A percentile compares a stretch with the other conserved stretches of the same genome.
Conservation (phyloP, 371 early-diverging fungal genomes). For the Homolaphlyctis polyrhiza region DNA sequence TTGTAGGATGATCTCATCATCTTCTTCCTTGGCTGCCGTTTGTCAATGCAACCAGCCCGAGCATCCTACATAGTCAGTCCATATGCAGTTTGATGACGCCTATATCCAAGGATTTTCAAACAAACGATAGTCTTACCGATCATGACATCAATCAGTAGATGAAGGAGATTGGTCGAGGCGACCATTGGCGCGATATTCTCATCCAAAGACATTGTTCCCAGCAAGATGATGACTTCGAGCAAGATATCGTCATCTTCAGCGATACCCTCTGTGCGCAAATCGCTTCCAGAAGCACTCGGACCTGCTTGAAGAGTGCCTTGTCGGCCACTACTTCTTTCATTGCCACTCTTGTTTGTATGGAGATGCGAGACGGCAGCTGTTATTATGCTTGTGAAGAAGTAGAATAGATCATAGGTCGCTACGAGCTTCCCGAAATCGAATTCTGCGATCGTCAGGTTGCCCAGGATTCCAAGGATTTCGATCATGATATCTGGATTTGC, state of each 20-base stretch:
- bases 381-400: slow-evolving; percentile 14
- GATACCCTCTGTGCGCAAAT: slow-evolving; percentile 15
- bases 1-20: slow-evolving; percentile 54
- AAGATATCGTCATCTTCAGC: slow-evolving; percentile 40
- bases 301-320: not conserved
- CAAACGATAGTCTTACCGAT: slow-evolving; percentile 23
- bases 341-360: not conserved
- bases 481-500: slow-evolving; percentile 32
- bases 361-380: too few relatives aligned
- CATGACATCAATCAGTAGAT: slow-evolving; percentile 39
- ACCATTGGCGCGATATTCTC: slow-evolving; percentile 37
- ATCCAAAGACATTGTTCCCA: slow-evolving; percentile 45
- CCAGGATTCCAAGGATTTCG: slow-evolving; percentile 40
- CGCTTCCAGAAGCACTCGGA: not conserved
- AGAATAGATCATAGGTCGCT: slow-evolving; percentile 30
- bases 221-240: slow-evolving; percentile 33
- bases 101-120: not conserved
- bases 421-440: slow-evolving; percentile 44
- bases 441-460: slow-evolving; percentile 33
- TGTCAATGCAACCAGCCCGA: slow-evolving; percentile 1
- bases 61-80: not conserved
- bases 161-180: slow-evolving; percentile 22
- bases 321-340: slow-evolving; percentile 4
- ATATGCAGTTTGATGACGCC: too few relatives aligned
- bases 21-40: slow-evolving; percentile 45